Evolutionary conservation across 2,329 filamentous ascomycete species (phyloP).

Genomic region (Penicillium janthinellum): DNA sequence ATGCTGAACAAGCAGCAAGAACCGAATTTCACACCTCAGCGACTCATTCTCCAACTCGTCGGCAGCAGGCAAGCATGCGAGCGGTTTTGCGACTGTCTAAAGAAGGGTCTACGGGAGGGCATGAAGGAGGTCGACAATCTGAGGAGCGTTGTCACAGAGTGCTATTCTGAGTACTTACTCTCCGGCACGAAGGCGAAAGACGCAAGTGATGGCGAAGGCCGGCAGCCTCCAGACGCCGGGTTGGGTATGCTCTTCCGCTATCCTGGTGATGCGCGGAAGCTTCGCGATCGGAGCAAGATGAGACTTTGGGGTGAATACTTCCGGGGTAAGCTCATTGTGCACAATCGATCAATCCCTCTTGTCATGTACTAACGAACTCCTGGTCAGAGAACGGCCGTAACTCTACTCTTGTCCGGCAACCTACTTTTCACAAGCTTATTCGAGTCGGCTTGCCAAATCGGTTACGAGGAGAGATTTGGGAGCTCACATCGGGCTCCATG

Average conservation of each 20-base stretch:
- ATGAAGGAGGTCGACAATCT: conserved; percentile 87
- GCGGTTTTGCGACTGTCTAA: conserved; percentile 92
- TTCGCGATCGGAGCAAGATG: conserved; percentile 96
- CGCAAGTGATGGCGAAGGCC: conserved; percentile 46
- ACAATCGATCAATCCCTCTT: neutral
- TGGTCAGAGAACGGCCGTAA: conserved; percentile 83
- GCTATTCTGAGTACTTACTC: conserved; percentile 86
- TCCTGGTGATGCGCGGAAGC: conserved; percentile 89
- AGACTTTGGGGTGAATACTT: conserved; percentile 96
- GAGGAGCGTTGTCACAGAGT: conserved; percentile 76
- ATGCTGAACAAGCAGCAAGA: conserved; percentile 60
- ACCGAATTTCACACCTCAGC: conserved; percentile 69
- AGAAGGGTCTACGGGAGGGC: conserved; percentile 81
- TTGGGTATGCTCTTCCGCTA: conserved; percentile 92
- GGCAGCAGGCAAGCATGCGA: conserved; percentile 88
- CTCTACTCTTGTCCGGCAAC: conserved; percentile 86
- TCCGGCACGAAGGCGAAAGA: conserved; percentile 55
- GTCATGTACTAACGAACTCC: conserved; percentile 16
- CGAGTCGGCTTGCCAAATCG: conserved; percentile 92
- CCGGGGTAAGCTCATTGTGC: conserved; percentile 48
- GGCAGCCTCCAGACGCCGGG: conserved; percentile 81
- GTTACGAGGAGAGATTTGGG: conserved; percentile 92
- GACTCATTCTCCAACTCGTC: conserved; percentile 87
- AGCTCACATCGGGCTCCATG: conserved; percentile 87
- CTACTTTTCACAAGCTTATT: conserved; percentile 96